Percentiles rank a stretch among this genome's conserved stretches.
phyloP scores from a whole-genome alignment of 176 grass and related monocot genomes.

The Puccinellia tenuiflora region DNA sequence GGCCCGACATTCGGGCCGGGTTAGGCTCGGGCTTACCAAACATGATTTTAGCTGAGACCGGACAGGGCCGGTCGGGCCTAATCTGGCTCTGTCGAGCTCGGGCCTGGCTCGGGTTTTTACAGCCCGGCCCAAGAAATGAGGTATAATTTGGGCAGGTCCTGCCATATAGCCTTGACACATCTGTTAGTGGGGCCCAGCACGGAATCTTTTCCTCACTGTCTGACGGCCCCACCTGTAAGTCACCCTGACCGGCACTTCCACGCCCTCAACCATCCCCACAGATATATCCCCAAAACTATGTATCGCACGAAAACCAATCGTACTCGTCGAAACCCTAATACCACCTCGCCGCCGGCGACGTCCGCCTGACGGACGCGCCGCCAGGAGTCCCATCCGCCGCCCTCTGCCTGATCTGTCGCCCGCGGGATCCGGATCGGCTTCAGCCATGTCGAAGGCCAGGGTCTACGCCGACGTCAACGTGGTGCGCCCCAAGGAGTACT shows the following conservation, averaged over 20 bases:
- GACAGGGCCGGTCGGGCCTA: no score
- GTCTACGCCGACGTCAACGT: constrained; percentile 85
- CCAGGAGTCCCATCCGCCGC: not conserved
- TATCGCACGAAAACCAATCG: not conserved
- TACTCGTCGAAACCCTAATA: constrained; percentile 28
- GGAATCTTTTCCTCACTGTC: not conserved
- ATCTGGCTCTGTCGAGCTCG: no score
- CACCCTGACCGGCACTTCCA: not conserved
- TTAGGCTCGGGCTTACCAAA: no score
- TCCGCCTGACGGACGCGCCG: not conserved
- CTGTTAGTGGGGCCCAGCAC: not conserved
- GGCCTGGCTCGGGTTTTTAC: no score
- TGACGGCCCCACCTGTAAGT: not conserved
- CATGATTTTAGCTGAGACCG: no score
- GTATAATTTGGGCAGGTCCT: no score
- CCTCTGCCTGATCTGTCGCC: not conserved
- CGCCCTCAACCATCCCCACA: not conserved
- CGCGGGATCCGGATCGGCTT: constrained; percentile 19
- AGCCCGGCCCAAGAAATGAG: no score
- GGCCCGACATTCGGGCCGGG: no score
- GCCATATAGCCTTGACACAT: not conserved
- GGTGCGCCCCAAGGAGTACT: constrained; percentile 84
- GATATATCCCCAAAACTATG: not conserved
- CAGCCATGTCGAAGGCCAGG: constrained; percentile 63
- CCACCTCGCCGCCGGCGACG: constrained; percentile 38